Evolutionary conservation across 768 basidiomycete genomes (phyloP), one percentile per base, ranked within the genome.

Genomic region (Rubroboletus satanas): DNA sequence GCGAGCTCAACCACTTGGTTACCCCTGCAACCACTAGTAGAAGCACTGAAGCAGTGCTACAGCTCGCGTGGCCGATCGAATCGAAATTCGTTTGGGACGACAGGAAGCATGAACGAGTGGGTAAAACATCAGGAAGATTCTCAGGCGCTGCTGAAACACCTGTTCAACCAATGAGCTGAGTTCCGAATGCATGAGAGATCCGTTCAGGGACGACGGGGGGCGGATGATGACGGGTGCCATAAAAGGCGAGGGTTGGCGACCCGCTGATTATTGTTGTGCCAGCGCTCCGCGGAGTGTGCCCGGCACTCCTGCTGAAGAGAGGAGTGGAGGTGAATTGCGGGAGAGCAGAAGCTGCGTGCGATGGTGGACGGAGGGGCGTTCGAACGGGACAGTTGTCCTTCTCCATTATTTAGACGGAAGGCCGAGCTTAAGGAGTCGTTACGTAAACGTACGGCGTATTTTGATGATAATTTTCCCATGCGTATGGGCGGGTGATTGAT

Each of bases 401-500:
- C 38, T 39, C 37, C 32, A 39, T 49, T 46, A 50, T 44, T 57
- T 58, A 49, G 52, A 62, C 51, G 55, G 38, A 55, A 59, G 56
- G 59, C n/a, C 36, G 54, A 9, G 28, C 12, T 17, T 26, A 32
- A 21, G 23, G 49, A 18, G 33, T 0, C 12, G 36, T 65, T 56
- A 66, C 66, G 60, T 66, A 67, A 66, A 9, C 4, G 39, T 7
- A 23, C 51, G 55, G 58, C 49, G 47, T 55, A 53, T 44, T 47
- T 35, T 17, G 5, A 51, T 33, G 47, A 45, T 48, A 2, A 45
- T 45, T 52, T 71, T 70, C 69, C 66, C 69, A 70, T 64, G 64
- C 33, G 53, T 4, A 49, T 37, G 52, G 26, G 18, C n/a, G 38
- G 37, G 32, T 42, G 58, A 54, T 45, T 21, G 66, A 69, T 70